Conservation (phyloP, 2,329 filamentous ascomycete species). For the Aureobasidium pullulans region DNA sequence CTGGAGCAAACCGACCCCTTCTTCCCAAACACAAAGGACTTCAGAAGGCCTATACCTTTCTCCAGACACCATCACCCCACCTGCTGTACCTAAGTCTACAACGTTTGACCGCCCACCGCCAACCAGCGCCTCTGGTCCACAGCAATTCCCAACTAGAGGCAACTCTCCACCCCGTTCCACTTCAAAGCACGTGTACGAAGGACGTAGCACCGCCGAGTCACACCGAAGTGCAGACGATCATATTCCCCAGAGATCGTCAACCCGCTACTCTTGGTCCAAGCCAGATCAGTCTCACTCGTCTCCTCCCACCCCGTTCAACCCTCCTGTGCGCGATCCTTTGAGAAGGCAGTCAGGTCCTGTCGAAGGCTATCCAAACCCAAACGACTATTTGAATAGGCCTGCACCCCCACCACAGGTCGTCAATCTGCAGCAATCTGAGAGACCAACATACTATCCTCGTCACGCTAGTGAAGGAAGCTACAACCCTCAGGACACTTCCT, state of each 20-base stretch:
- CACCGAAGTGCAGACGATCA: not conserved
- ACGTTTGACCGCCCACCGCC: not conserved
- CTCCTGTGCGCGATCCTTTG: not conserved
- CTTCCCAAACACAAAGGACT: slow-evolving; percentile 21
- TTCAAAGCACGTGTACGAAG: slow-evolving; percentile 6
- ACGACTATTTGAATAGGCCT: not conserved
- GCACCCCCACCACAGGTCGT: not conserved
- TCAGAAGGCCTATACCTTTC: slow-evolving; percentile 38
- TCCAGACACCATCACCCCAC: slow-evolving; percentile 40
- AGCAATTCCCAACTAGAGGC: not conserved
- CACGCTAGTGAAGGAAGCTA: not conserved
- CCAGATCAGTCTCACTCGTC: slow-evolving; percentile 4
- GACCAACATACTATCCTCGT: not conserved
- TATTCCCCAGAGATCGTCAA: not conserved
- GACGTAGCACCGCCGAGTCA: slow-evolving; percentile 2
- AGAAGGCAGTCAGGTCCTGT: not conserved
- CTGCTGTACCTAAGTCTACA: slow-evolving; percentile 21
- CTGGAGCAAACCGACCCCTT: slow-evolving; percentile 28
- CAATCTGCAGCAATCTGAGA: slow-evolving; percentile 1
- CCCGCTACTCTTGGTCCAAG: slow-evolving; percentile 5
- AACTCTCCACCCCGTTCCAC: not conserved
- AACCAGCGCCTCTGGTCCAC: not conserved
- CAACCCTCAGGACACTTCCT: not conserved
- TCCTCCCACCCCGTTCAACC: not conserved
- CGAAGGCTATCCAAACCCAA: not conserved